Evolutionary conservation across 352 stramenopile species (phyloP), one percentile per base, ranked within the genome.

Genomic region (Aphanomyces stellatus): DNA sequence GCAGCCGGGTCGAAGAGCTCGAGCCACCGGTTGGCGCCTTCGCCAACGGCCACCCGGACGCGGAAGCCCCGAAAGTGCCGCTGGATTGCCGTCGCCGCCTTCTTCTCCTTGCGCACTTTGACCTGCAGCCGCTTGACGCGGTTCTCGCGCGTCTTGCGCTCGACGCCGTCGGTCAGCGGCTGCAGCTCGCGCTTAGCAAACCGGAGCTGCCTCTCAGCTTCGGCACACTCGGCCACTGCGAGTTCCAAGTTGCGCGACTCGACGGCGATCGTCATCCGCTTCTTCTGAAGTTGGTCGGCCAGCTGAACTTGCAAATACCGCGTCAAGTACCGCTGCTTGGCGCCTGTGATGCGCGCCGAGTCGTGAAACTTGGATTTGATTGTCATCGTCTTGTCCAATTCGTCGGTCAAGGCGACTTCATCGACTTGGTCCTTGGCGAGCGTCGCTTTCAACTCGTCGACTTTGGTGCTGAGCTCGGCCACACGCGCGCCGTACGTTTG

Each of bases 301-400:
- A 97, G 76, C 53, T 93, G 86, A n/a, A 95, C 85, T 71, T 95
- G 85, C 11, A 98, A 70, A 60, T 96, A 98, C 69, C 95, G 88
- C n/a, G 91, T 98, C 28, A 96, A 70, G 72, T 93, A 98, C 11
- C 91, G 84, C 72, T 98, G 91, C 46, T 84, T 88, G 2, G 84
- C 92, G 19, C 89, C 89, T 2, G 88, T 95, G 61, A 91, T 89
- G 37, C 84, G 80, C 35, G 79, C 90, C 15, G 82, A 92, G 69
- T 92, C 85, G 65, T 94, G 84, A 69, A 88, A 92, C 71, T 90
- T 90, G 25, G 83, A 88, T 69, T 88, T 90, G 67, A 92, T 90
- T 57, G 84, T 75, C 69, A 94, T 78, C 7, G 81, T 91, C 71
- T 93, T 93, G 37, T 90, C 80, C 6, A 95, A 72, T 42, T 94